Base-by-base conservation (phyloP, 129 eudicot species). In the Glebionis coronaria region DNA sequence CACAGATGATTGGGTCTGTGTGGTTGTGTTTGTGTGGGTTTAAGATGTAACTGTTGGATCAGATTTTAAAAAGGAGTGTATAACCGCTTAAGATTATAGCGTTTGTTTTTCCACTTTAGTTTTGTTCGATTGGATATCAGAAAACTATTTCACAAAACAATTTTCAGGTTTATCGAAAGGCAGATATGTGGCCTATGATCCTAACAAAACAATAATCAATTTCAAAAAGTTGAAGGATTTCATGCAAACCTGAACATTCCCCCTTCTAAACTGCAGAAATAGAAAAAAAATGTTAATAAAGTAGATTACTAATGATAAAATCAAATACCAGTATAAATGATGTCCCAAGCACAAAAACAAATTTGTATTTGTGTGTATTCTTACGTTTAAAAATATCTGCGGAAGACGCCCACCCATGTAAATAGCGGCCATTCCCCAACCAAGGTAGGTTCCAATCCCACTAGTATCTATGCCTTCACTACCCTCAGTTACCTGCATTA, bases 351-450 rank as follows among this genome's bases (percentile, higher is more conserved):
- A 9, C n/a, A 35, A 56, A 60, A 25, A 60, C 46, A 7, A n/a
- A 40, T 50, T 59, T 29, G 45, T 20, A 61, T 7, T 2, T 15
- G 13, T n/a, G 23, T 6, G 29, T 9, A 42, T 44, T 63, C 84
- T 82, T 76, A 87, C 97, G 69, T 90, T 90, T 61, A 86, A 81
- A 58, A 44, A 71, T 59, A 90, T 84, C 69, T 90, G 97, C 23
- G 97, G 95, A 45, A 90, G 81, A 56, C 97, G 95, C 60, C 91
- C 95, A 61, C 97, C 91, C 81, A 90, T 56, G 80, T 90, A 90
- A 56, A 90, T 84, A 63, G 86, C 81, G 50, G 97, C 82, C 97
- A 90, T 90, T 68, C 88, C 91, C 97, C 97, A 90, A 69, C 97
- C 97, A 68, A 90, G 80, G 51, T 61, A 73, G 55, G 82, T 73